Evolutionary conservation across 2,329 filamentous ascomycete genomes (phyloP), one percentile per base, ranked within the genome.

Genomic region (Aspergillus sp.): DNA sequence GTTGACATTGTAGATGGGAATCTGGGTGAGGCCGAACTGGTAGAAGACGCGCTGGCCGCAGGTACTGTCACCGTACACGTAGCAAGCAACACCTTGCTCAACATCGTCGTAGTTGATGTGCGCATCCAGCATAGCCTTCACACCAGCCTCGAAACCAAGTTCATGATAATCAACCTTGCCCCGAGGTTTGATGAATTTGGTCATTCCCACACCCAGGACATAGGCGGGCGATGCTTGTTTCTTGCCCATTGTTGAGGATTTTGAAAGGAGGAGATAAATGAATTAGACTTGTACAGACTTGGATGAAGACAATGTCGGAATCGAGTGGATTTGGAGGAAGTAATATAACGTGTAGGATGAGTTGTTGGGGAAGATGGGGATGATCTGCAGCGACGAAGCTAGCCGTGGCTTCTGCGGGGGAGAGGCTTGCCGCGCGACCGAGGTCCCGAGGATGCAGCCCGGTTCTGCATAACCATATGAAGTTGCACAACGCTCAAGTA

Each of bases 1-100:
- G 85, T 97, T 98, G 73, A 96, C 92, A 73, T 98, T 98, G 83
- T 96, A 93, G 74, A 98, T 92, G 71, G 94, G 94, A 69, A 98
- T 97, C 72, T 90, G 84, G 49, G 93, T 97, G 89, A 98, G 93
- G 81, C 94, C 95, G 77, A 98, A 97, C 80, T 98, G 94, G 80
- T 98, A 98, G 80, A 98, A 97, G 72, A 98, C 93, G 65, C 94
- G 89, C 82, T 98, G 94, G 52, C 94, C 94, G 78, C 90, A 95
- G 57, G 94, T 96, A 64, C 88, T 92, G 81, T 98, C 94, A 72
- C 94, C 94, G 76, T 96, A 97, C 84, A 92, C 96, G 82, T 96
- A 98, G 84, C 94, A 97, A n/a, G 93, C 95, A 11, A 98, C 85
- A 63, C 92, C 94, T 74, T 96, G 90, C 64, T 97, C 92, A 58